Evolutionary conservation across 1,139 yeast genomes (phyloP).

Genomic region (Wickerhamomyces sp.): DNA sequence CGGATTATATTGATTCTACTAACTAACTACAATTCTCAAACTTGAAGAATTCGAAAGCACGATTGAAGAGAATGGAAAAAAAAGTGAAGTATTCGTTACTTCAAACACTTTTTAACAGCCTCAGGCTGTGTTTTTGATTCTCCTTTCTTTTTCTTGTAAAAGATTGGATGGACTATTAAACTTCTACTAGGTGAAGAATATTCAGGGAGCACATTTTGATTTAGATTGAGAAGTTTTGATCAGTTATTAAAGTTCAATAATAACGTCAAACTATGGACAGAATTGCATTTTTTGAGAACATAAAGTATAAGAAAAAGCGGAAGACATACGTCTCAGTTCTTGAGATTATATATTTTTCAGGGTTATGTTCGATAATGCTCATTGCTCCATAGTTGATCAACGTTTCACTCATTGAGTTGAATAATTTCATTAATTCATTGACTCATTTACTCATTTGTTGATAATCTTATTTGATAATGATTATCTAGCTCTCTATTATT

Average conservation of each 20-base stretch:
- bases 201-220: background rate
- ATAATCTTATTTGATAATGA: no score
- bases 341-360: background rate
- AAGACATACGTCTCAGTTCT: background rate
- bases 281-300: background rate
- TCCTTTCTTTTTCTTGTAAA: background rate
- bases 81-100: conserved; percentile 1
- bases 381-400: conserved; percentile 1
- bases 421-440: no score
- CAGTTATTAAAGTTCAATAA: background rate
- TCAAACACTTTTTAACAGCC: background rate
- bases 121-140: conserved; percentile 1
- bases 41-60: background rate
- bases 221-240: background rate
- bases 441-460: no score
- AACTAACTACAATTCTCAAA: background rate
- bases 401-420: background rate
- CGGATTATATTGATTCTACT: background rate
- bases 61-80: no score
- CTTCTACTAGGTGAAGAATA: conserved; percentile 1
- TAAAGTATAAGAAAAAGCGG: background rate
- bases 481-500: conserved; percentile 5
- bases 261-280: background rate
- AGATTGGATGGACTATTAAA: background rate
- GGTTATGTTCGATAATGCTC: background rate